Evolutionary conservation across 768 basidiomycete species (phyloP), one percentile per base, ranked within the genome.

Genomic region (Exsudoporus frostii): DNA sequence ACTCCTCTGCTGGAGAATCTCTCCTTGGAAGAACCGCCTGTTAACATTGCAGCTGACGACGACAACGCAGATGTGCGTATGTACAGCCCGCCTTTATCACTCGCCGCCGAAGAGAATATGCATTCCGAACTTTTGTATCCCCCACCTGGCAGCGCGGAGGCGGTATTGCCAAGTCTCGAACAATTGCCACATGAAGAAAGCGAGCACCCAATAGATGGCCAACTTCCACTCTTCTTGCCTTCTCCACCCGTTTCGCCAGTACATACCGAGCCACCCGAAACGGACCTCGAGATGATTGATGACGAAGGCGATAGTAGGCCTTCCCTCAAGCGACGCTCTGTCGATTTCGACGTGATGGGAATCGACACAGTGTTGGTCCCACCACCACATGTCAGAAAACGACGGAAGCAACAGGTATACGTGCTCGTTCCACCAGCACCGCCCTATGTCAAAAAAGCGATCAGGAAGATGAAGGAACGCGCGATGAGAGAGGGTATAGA

Each of bases 221-320:
- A 63, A 45, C 56, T 73, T 14, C 80, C 80, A 27, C 66, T 81
- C 42, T 82, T 82, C 57, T 58, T 81, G 27, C 80, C 80, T 34
- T 81, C 79, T 37, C 75, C 74, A 7, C 66, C 73, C 1, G 54
- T 62, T 51, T 76, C 73, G 19, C 72, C 73, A 30, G 27, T 52
- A 19, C 48, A 42, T 5, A 58, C 58, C 24, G 55, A 58, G 29
- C 60, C 64, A 25, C 61, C 59, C 9, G 62, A 58, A 53, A 61
- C 60, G 45, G 65, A 65, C 39, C 46, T 49, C 36, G 61, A 63
- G 39, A 53, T 56, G 27, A 43, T 52, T n/a, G 33, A 45, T 17
- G 59, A 58, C 5, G 50, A 51, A 10, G 50, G 33, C 1, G 45
- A 50, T 44, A 45, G 8, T 9, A 30, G 44, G 19, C 29, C 42